Evolutionary conservation across 768 basidiomycete species (phyloP), one percentile per base, ranked within the genome.

Genomic region (Pisolithus orientalis): DNA sequence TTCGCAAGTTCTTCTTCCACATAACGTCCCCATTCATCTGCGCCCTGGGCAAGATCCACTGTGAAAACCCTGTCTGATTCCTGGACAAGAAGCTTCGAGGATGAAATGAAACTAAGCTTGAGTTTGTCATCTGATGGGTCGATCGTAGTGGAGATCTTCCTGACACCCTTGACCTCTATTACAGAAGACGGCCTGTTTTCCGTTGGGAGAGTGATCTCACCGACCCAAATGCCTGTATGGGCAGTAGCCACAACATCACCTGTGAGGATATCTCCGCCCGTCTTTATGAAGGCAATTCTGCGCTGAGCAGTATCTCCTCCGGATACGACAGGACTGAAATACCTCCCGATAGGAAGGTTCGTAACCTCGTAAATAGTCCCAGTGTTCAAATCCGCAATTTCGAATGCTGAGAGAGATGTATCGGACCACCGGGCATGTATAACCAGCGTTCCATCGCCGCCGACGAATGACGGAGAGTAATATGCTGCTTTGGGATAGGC

Each of bases 371-470:
- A 74, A 0, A 73, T 75, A 7, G 62, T 60, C 4, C 70, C 74
- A 1, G 73, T 68, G 6, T 60, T 58, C 6, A 84, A 47, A 59
- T 86, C 73, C 8, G 84, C 79, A 29, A 89, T 57, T 67, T 89
- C 86, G 58, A 89, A 79, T 3, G 77, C 72, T 3, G 83, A 79
- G 62, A 85, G 85, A 51, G 73, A 61, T 6, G 69, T 67, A 59
- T 87, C 77, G 0, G 85, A 86, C 86, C 86, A 88, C 11, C 83
- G 78, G 4, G 78, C 77, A 47, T 87, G 86, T 14, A 89, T 62
- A 10, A 87, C 65, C 24, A 85, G 63, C 51, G 81, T 50, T 6
- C 21, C 67, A 21, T 71, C 66, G n/a, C 55, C 64, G 14, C 64
- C 60, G 43, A 68, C 57, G 60, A 87, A 87, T 5, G 79, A 74